Base-by-base conservation (phyloP, 495 filamentous ascomycete genomes). In the Glonium stellatum region DNA sequence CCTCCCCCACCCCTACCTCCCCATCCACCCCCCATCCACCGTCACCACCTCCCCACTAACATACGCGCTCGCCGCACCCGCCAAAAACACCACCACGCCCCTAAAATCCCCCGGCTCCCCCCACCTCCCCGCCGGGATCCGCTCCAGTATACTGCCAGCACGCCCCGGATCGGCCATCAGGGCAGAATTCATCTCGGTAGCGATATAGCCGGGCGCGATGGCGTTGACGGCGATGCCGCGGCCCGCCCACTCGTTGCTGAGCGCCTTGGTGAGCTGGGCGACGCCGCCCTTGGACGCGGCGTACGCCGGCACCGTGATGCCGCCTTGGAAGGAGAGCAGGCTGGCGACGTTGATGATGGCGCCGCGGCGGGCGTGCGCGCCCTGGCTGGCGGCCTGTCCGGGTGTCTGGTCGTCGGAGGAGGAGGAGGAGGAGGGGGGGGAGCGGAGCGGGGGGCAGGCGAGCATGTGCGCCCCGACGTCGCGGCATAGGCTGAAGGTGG, bases 11-110 rank as follows among this genome's bases (percentile, higher is more conserved):
- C n/a, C n/a, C 59, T 70, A 95, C 77, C 90, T 77, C 8, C 89
- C 89, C 90, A 96, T 95, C 90, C 91, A 95, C 37, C 92, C 91
- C 25, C 92, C 92, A 76, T 96, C 91, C 47, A 96, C 88, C 5
- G 87, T 84, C 59, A 96, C 61, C 0, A 87, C 76, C 67, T 92
- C 87, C 0, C 91, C 92, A 57, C 80, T 87, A 11, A 97, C 87
- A 77, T 96, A 96, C 27, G 72, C 80, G 66, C 88, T 89, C 35
- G 86, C 88, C 68, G 72, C 78, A 71, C 85, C 85, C 13, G 89
- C 89, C 58, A 96, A 73, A 69, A 83, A 96, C 12, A 97, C 85
- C 0, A 86, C 80, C 6, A 79, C 82, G 0, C 92, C 92, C 77
- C 92, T 91, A 68, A 96, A 95, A 72, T 97, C 92, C 44, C 95